Percentiles rank a stretch among this genome's conserved stretches.
phyloP scores from a whole-genome alignment of 78 protist species.

The Chrysochromulina parva region DNA sequence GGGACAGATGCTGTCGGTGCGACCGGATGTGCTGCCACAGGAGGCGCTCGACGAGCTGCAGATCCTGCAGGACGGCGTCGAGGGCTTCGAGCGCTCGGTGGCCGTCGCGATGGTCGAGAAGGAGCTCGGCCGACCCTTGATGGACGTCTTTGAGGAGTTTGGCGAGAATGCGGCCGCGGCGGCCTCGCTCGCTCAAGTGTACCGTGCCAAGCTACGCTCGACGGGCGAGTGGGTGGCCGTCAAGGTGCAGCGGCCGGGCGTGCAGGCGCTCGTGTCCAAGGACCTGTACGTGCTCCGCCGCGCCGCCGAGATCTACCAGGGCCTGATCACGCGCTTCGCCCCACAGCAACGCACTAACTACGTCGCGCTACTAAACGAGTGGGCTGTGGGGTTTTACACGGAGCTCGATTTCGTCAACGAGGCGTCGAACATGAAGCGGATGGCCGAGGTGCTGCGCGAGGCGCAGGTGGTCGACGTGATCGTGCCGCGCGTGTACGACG shows the following conservation, averaged over 20 bases:
- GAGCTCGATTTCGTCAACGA: constrained; percentile 54
- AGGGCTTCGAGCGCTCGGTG: constrained; percentile 16
- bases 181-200: constrained; percentile 41
- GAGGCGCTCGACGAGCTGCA: constrained; percentile 42
- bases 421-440: constrained; percentile 36
- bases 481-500: background rate
- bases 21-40: constrained; percentile 57
- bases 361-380: constrained; percentile 53
- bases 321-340: constrained; percentile 24
- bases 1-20: constrained; percentile 49
- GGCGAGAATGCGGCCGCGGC: constrained; percentile 40
- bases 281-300: constrained; percentile 61
- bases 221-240: constrained; percentile 48
- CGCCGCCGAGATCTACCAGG: constrained; percentile 52
- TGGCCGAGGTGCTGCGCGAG: background rate
- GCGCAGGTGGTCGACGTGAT: background rate
- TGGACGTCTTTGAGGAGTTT: constrained; percentile 11
- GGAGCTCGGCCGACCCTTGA: constrained; percentile 42
- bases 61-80: constrained; percentile 46
- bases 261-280: constrained; percentile 30
- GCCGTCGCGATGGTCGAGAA: constrained; percentile 24
- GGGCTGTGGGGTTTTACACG: constrained; percentile 65
- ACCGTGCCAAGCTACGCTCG: background rate
- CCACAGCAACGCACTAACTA: constrained; percentile 36
- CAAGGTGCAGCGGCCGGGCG: constrained; percentile 51